phyloP scores from a whole-genome alignment of 2,329 filamentous ascomycete species.

The Monosporascus sp. region DNA sequence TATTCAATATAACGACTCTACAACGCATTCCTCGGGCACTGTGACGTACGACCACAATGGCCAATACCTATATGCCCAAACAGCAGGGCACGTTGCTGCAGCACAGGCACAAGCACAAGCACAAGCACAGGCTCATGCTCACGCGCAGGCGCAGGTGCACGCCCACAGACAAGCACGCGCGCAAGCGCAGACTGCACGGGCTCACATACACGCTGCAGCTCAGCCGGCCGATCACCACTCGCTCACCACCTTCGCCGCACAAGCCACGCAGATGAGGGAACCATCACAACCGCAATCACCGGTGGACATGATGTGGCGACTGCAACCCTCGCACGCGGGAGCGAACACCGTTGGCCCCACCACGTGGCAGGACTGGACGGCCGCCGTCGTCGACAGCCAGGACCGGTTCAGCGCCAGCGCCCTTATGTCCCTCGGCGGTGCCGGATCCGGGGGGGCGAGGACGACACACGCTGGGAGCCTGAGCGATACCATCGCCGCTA shows the following conservation, averaged over 20 bases:
- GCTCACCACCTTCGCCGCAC: slow-evolving; percentile 23
- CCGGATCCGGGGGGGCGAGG: slow-evolving; percentile 17
- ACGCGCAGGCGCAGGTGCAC: slow-evolving; percentile 21
- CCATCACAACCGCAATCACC: slow-evolving; percentile 1
- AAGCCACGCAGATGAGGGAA: slow-evolving; percentile 24
- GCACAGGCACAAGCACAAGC: slow-evolving; percentile 17
- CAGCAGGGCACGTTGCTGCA: slow-evolving; percentile 19
- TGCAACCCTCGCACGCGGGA: slow-evolving; percentile 23
- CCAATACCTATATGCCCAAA: slow-evolving; percentile 23
- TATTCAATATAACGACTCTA: slow-evolving; percentile 20
- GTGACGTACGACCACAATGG: slow-evolving; percentile 22
- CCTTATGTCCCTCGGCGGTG: slow-evolving; percentile 41
- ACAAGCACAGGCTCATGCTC: slow-evolving; percentile 19
- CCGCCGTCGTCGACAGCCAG: slow-evolving; percentile 44
- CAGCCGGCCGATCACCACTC: slow-evolving; percentile 20
- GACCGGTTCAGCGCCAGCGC: slow-evolving; percentile 46
- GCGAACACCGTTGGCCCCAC: slow-evolving; percentile 24
- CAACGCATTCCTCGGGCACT: slow-evolving; percentile 15
- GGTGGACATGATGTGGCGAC: slow-evolving; percentile 23
- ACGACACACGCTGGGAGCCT: neutral
- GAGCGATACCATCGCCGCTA: neutral
- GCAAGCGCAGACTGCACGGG: neutral
- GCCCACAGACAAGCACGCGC: slow-evolving; percentile 8
- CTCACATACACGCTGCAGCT: slow-evolving; percentile 13
- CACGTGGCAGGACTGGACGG: slow-evolving; percentile 51